Evolutionary conservation across 2,329 filamentous ascomycete species (phyloP), one percentile per base, ranked within the genome.

Genomic region (Onygenales sp.): DNA sequence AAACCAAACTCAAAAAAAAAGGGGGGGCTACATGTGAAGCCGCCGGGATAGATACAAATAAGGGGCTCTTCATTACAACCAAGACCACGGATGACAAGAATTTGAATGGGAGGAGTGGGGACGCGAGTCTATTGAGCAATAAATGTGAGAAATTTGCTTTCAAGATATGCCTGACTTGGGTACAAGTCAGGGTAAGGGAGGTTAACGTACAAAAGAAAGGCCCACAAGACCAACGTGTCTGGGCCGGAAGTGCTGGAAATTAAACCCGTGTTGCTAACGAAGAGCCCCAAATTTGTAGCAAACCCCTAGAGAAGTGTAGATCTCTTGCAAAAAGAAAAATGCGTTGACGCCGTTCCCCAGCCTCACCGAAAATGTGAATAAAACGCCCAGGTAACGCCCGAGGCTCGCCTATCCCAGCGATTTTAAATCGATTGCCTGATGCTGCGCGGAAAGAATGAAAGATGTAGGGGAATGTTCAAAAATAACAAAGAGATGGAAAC

Each of bases 191-290:
- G 69, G 63, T 65, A 72, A 71, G 72, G 72, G 73, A 69, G 70
- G 54, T 74, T 75, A 75, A 75, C 73, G 69, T 75, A 75, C 73
- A 75, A 73, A 67, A 63, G 58, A 56, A 45, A 55, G 53, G 64
- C 64, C 67, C 69, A 65, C 60, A 59, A 64, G 61, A 65, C 59
- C 63, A 63, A 64, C 61, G 53, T 56, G 52, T 60, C 63, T 62
- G 63, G 59, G 63, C 63, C 67, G 54, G 45, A 53, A 63, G 64
- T 62, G 64, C 59, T 66, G 64, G 61, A 61, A 62, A 63, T 62
- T 58, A 66, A 70, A 58, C 52, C 64, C 63, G 65, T 64, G 65
- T 63, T 64, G 63, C 64, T 60, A 59, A 63, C 43, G 53, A 61
- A 51, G 64, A 61, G 58, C 63, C 66, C 61, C 63, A 65, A 60